These are phyloP conservation scores for Apophysomyces elegans DNA, from an alignment of 371 early-diverging fungal genomes.

Conservation along the genomic window DNA sequence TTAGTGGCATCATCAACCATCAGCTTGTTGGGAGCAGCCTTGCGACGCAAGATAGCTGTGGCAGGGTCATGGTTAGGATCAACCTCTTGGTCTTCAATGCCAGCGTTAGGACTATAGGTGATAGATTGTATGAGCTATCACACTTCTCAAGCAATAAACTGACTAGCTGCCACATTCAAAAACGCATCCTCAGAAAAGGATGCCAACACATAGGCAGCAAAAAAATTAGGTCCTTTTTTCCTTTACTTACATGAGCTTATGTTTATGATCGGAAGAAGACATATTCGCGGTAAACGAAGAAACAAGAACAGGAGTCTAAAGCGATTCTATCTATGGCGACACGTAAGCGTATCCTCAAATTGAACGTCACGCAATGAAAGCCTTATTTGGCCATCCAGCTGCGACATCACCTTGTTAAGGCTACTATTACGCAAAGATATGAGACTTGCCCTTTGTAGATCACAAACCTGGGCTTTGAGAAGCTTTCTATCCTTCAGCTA, in stretches of 20 bases:
- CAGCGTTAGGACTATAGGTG: slow-evolving; percentile 48
- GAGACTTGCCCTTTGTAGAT: too few species aligned
- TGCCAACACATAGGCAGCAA: neutral
- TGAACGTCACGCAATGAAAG: neutral
- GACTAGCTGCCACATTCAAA: neutral
- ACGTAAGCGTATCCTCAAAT: slow-evolving; percentile 16
- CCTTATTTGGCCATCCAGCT: neutral
- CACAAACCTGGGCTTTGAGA: too few species aligned
- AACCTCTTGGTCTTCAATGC: slow-evolving; percentile 37
- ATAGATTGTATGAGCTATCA: neutral
- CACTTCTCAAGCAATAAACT: neutral
- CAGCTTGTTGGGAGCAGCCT: slow-evolving; percentile 95
- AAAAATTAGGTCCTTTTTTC: too few species aligned
- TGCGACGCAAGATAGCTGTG: slow-evolving; percentile 94
- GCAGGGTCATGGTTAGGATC: slow-evolving; percentile 83
- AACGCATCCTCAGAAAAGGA: too few species aligned
- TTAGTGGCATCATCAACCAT: slow-evolving; percentile 96
- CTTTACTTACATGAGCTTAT: slow-evolving; percentile 26
- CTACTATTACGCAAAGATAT: too few species aligned
- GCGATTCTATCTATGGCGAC: slow-evolving; percentile 11
- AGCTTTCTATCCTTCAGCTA: too few species aligned
- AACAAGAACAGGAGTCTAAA: neutral
- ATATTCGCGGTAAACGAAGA: slow-evolving; percentile 12
- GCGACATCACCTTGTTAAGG: too few species aligned
- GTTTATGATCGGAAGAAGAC: slow-evolving; percentile 28